Evolutionary conservation across 1,284 basidiomycete species (phyloP).

Genomic region (Austroboletus novae-zelandiae): DNA sequence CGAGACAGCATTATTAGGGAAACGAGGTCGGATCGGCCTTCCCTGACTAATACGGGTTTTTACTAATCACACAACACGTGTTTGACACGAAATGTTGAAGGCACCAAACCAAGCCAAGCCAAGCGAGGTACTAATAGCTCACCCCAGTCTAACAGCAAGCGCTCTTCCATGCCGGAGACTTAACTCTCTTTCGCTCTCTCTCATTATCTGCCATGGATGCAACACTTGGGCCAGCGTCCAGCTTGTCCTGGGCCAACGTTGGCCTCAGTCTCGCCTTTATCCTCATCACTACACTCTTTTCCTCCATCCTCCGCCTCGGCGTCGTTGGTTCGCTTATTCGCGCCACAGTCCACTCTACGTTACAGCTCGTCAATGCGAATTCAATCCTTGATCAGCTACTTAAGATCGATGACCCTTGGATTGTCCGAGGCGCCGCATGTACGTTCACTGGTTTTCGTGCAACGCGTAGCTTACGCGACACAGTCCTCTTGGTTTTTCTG

Average conservation of each 20-base stretch:
- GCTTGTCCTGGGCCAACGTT: slow-evolving; percentile 69
- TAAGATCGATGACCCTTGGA: slow-evolving; percentile 69
- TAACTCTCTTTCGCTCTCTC: too few relatives aligned
- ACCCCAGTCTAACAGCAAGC: too few relatives aligned
- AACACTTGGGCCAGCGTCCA: slow-evolving; percentile 11
- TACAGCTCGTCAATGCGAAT: slow-evolving; percentile 75
- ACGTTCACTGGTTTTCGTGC: slow-evolving; percentile 24
- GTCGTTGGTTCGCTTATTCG: slow-evolving; percentile 67
- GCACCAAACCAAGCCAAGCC: too few relatives aligned
- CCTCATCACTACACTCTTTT: slow-evolving; percentile 60
- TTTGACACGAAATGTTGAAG: too few relatives aligned
- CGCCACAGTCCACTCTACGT: slow-evolving; percentile 69
- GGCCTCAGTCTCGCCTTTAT: slow-evolving; percentile 74
- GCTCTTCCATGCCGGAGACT: too few relatives aligned
- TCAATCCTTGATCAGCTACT: slow-evolving; percentile 73
- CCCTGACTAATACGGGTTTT: too few relatives aligned
- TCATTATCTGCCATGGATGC: slow-evolving; percentile 19
- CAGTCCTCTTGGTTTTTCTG: slow-evolving; percentile 68
- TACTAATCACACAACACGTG: too few relatives aligned
- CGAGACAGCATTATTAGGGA: too few relatives aligned
- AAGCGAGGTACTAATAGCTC: too few relatives aligned
- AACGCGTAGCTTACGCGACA: background rate
- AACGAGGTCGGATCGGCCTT: too few relatives aligned
- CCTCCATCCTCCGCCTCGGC: slow-evolving; percentile 61
- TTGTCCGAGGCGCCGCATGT: slow-evolving; percentile 72